A percentile compares a stretch with the other conserved stretches of the same genome.
These are phyloP conservation scores for Penicillium dipodomyicola DNA, from an alignment of 495 filamentous ascomycete species.

Conservation along the genomic window DNA sequence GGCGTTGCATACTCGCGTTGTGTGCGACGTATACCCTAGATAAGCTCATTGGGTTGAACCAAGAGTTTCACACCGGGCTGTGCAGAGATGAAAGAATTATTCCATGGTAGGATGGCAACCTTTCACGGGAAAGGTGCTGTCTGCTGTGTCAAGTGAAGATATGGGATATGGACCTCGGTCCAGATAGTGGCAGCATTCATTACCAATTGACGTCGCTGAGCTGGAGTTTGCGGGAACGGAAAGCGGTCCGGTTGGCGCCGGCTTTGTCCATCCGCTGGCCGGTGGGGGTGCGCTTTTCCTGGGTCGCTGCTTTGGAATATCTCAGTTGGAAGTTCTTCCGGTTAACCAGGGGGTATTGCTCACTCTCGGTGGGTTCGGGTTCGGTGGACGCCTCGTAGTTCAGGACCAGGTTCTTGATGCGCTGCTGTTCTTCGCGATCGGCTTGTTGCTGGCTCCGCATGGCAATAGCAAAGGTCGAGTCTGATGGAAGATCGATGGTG, in stretches of 20 bases:
- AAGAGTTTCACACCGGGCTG: conserved; percentile 1
- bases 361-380: conserved; percentile 68
- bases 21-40: neutral
- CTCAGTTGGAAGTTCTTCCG: conserved; percentile 7
- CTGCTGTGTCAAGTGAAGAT: conserved; percentile 8
- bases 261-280: conserved; percentile 60
- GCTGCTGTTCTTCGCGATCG: conserved; percentile 92
- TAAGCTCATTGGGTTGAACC: conserved; percentile 3
- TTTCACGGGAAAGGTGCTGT: neutral
- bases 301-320: conserved; percentile 17
- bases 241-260: conserved; percentile 67
- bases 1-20: conserved; percentile 1
- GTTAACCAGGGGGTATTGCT: conserved; percentile 24
- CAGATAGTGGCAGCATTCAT: conserved; percentile 6
- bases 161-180: conserved; percentile 6
- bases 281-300: conserved; percentile 40
- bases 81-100: neutral
- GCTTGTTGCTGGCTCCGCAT: conserved; percentile 95
- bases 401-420: conserved; percentile 95
- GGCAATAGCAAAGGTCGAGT: conserved; percentile 90
- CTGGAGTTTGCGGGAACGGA: conserved; percentile 87
- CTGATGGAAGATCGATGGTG: conserved; percentile 88
- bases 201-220: conserved; percentile 98
- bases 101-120: neutral
- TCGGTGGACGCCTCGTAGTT: conserved; percentile 90